phyloP scores from a whole-genome alignment of 106 monocot genomes.

The Triglochin maritima region DNA sequence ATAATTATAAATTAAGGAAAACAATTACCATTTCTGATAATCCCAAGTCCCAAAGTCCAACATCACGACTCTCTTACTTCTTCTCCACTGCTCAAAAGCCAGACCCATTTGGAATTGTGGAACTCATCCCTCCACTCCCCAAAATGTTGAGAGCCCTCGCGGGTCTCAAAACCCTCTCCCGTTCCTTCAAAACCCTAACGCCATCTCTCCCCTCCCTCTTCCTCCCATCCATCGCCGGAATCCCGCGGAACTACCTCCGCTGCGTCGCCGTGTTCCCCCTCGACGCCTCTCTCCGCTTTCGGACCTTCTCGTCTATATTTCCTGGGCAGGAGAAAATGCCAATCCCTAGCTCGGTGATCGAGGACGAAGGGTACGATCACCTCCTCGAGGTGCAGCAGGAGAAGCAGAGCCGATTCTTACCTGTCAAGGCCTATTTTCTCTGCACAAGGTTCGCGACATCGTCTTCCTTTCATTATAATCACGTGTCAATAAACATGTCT shows the following conservation, averaged over 20 bases:
- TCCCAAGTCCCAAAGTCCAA: too few species aligned
- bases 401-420: slow-evolving; percentile 71
- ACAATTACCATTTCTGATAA: too few species aligned
- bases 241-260: not conserved
- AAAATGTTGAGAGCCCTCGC: not conserved
- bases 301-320: slow-evolving; percentile 19
- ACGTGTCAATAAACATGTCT: too few species aligned
- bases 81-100: too few species aligned
- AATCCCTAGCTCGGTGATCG: slow-evolving; percentile 32
- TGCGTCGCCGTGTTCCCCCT: not conserved
- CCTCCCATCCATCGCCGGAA: slow-evolving; percentile 1
- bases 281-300: not conserved
- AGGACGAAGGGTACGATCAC: slow-evolving; percentile 32
- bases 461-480: too few species aligned
- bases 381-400: slow-evolving; percentile 75
- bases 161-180: slow-evolving; percentile 1
- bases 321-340: slow-evolving; percentile 10
- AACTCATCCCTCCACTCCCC: not conserved
- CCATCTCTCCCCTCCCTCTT: not conserved
- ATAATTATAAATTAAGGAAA: too few species aligned
- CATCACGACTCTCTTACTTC: too few species aligned
- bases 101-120: too few species aligned
- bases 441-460: slow-evolving; percentile 9
- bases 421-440: slow-evolving; percentile 20
- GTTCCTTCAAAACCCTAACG: slow-evolving; percentile 28